Conservation (phyloP, 2,329 filamentous ascomycete species). For the Fusarium sambucinum region DNA sequence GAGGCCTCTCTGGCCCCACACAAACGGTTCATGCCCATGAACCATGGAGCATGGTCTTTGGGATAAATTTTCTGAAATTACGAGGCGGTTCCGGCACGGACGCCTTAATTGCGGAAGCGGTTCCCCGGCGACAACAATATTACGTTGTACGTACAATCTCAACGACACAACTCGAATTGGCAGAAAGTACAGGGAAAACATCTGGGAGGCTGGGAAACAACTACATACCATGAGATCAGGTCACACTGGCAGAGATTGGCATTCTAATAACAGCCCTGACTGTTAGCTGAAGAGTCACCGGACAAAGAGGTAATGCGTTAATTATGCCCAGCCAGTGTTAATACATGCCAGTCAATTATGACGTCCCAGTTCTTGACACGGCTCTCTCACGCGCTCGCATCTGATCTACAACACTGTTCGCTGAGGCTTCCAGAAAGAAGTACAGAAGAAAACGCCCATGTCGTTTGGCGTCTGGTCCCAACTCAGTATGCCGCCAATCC, state of each 20-base stretch:
- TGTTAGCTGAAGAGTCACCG: background rate
- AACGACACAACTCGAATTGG: conserved; percentile 30
- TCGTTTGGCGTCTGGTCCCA: conserved; percentile 24
- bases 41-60: conserved; percentile 39
- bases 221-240: conserved; percentile 36
- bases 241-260: conserved; percentile 36
- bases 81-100: conserved; percentile 41
- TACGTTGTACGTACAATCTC: conserved; percentile 17
- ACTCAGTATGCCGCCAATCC: conserved; percentile 25
- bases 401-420: conserved; percentile 42
- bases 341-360: conserved; percentile 7
- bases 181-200: conserved; percentile 20
- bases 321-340: background rate
- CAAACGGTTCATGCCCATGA: conserved; percentile 28
- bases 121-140: conserved; percentile 51
- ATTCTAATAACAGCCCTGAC: conserved; percentile 11
- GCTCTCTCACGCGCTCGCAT: conserved; percentile 13
- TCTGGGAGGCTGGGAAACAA: conserved; percentile 37
- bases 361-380: conserved; percentile 11
- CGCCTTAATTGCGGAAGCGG: conserved; percentile 47
- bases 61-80: conserved; percentile 50
- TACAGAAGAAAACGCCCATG: conserved; percentile 23
- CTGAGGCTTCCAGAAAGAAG: conserved; percentile 49
- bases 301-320: background rate
- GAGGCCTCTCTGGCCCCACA: conserved; percentile 41